Base-by-base conservation (phyloP, 345 rosid genomes). In the Zanthoxylum bungeanum region DNA sequence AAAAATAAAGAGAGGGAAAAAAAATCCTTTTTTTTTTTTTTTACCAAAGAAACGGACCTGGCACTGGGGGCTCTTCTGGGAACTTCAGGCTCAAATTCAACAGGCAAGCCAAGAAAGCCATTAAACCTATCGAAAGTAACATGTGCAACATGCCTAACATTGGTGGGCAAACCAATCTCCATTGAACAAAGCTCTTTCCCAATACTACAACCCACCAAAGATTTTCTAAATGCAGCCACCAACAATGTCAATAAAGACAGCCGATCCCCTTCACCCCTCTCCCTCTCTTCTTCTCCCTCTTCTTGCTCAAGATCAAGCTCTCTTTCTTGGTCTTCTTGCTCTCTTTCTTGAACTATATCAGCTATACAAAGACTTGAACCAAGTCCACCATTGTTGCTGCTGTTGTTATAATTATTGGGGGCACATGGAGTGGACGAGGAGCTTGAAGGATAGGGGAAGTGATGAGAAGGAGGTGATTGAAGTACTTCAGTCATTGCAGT, bases 121-220 rank as follows among this genome's bases (percentile, higher is more conserved):
- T 93, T 85, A 70, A 96, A 96, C 78, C 99, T 86, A 81, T 96
- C 99, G 71, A 96, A 96, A n/a, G 98, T 96, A 33, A 96, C 99
- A 83, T 96, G 99, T 44, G 98, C 95, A 31, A 96, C 95, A 77
- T 96, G 99, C 59, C 96, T 85, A 66, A 96, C 99, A 75, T 96
- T 81, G 2, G 98, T 89, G 6, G 99, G 99, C 74, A 86, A 78
- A 49, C 98, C 98, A 84, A 96, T 96, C 85, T 96, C 98, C 98
- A 96, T 96, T 7, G 87, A 67, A 51, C 85, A 88, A 70, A 91
- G 80, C 79, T 83, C 93, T 75, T 84, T 82, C 53, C 86, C 83
- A 77, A 76, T 82, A 74, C 85, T 90, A 74, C 96, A 90, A 64
- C 95, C 88, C 74, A 87, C 86, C 69, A 96, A 57, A 47, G 98